Percentiles rank a stretch among this genome's conserved stretches.
Evolutionary conservation across 2,329 filamentous ascomycete species (phyloP).

Genomic region (Calonectria pseudoturangicola): DNA sequence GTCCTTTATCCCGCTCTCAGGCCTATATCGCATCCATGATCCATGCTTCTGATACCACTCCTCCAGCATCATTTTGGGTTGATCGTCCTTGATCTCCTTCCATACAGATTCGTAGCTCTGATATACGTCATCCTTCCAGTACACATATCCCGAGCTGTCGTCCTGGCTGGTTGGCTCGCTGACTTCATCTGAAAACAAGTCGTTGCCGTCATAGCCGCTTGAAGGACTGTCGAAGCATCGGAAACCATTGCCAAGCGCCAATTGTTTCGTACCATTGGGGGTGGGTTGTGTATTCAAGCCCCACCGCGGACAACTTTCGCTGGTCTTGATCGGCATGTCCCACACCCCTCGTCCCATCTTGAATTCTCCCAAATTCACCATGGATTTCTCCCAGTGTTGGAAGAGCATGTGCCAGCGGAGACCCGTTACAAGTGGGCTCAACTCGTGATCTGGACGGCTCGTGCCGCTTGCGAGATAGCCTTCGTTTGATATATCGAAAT

Average conservation of each 20-base stretch:
- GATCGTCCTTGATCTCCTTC: conserved; percentile 17
- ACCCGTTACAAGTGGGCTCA: not conserved
- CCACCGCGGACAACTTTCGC: not conserved
- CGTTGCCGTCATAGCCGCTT: not conserved
- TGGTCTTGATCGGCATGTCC: not conserved
- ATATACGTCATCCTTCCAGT: conserved; percentile 14
- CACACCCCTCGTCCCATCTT: not conserved
- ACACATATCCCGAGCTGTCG: not conserved
- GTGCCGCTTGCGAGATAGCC: conserved; percentile 8
- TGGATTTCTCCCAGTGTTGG: conserved; percentile 6
- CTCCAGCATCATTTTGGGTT: conserved; percentile 16
- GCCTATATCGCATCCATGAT: conserved; percentile 13
- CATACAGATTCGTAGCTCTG: conserved; percentile 16
- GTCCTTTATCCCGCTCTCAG: not conserved
- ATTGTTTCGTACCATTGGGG: not conserved
- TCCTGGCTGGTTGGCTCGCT: not conserved
- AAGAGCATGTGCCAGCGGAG: conserved; percentile 15
- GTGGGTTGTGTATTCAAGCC: not conserved
- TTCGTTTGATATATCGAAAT: not conserved
- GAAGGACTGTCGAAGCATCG: conserved; percentile 9
- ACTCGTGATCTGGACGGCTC: not conserved
- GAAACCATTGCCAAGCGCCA: not conserved
- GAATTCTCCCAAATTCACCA: not conserved
- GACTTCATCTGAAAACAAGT: conserved; percentile 3
- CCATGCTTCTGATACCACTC: conserved; percentile 17